Evolutionary conservation across 768 basidiomycete species (phyloP).

Genomic region (Gymnopilus dilepis): DNA sequence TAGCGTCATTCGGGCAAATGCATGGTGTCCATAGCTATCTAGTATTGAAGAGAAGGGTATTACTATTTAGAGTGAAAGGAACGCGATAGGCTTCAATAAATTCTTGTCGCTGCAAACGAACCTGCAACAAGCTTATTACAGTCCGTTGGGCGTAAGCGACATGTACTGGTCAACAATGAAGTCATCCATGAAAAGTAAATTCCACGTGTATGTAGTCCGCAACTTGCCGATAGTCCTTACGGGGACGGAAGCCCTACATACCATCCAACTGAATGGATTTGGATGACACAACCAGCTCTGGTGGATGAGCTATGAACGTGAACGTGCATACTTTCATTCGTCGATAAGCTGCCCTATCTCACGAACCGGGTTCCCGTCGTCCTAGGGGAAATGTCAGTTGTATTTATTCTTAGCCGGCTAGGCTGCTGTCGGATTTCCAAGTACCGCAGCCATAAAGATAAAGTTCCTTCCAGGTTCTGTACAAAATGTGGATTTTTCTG

Average conservation of each 20-base stretch:
- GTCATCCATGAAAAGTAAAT: not conserved
- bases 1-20: too few species aligned
- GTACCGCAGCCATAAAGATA: too few species aligned
- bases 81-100: too few species aligned
- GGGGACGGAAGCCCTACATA: not conserved
- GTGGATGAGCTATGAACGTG: too few species aligned
- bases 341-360: not conserved
- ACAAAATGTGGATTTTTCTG: too few species aligned
- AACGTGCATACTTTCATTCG: constrained; percentile 12
- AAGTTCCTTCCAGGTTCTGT: too few species aligned
- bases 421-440: not conserved
- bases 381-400: not conserved
- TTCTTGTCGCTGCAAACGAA: too few species aligned
- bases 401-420: constrained; percentile 1
- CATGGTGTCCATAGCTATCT: too few species aligned
- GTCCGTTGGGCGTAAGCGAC: not conserved
- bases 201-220: constrained; percentile 1
- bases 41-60: too few species aligned
- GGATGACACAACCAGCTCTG: not conserved
- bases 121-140: not conserved
- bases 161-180: not conserved
- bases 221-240: not conserved
- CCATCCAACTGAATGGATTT: too few species aligned
- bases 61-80: too few species aligned
- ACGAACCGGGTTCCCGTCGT: not conserved